A percentile compares a stretch with the other conserved stretches of the same genome.
Evolutionary conservation across 306 rosid genomes (phyloP).

Genomic region (Citrullus mucosospermus): DNA sequence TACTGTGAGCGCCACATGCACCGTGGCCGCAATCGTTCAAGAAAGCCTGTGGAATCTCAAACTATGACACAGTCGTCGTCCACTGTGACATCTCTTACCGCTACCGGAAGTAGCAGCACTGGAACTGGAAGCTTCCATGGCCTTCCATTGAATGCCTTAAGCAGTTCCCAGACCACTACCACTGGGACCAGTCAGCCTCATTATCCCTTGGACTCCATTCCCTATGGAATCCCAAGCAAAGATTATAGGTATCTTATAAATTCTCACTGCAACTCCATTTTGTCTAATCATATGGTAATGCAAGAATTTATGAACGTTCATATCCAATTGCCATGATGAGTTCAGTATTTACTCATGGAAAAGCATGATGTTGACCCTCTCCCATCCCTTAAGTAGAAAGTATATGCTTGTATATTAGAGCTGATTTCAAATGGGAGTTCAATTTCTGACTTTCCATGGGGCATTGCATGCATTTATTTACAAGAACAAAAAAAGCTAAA

Average conservation of each 20-base stretch:
- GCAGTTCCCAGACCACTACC: slow-evolving; percentile 33
- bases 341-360: neutral
- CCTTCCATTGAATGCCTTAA: slow-evolving; percentile 52
- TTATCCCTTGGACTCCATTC: slow-evolving; percentile 46
- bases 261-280: neutral
- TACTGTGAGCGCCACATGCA: slow-evolving; percentile 95
- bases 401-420: neutral
- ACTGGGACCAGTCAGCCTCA: slow-evolving; percentile 35
- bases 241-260: slow-evolving; percentile 43
- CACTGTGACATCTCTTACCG: slow-evolving; percentile 42
- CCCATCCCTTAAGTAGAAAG: neutral
- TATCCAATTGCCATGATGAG: neutral
- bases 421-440: neutral
- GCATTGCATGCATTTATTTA: slow-evolving; percentile 5
- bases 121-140: slow-evolving; percentile 36
- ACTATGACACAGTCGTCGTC: slow-evolving; percentile 40
- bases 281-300: slow-evolving; percentile 3
- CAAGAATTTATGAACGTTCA: neutral
- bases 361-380: neutral
- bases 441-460: neutral
- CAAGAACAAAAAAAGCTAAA: neutral
- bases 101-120: slow-evolving; percentile 26
- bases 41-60: slow-evolving; percentile 99
- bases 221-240: slow-evolving; percentile 48
- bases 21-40: slow-evolving; percentile 96